phyloP scores from a whole-genome alignment of 2,329 filamentous ascomycete species.

The Penicillium decumbens region DNA sequence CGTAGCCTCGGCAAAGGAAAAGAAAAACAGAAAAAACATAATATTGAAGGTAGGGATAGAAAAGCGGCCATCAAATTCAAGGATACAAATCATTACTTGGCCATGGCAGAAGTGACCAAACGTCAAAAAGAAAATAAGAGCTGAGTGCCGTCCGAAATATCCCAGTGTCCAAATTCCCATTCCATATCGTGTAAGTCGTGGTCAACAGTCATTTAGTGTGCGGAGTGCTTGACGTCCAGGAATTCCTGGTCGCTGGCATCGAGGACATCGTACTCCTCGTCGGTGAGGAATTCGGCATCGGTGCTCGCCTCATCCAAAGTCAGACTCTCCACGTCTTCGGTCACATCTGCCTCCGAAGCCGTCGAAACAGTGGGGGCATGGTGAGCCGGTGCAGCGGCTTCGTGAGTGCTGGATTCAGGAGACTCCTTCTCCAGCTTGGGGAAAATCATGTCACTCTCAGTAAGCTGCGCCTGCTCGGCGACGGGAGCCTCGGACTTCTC shows the following conservation, averaged over 20 bases:
- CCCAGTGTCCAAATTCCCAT: slow-evolving; percentile 19
- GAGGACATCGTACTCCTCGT: slow-evolving; percentile 96
- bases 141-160: background rate
- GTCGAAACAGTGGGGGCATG: slow-evolving; percentile 38
- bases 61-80: slow-evolving; percentile 8
- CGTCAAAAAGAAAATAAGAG: slow-evolving; percentile 2
- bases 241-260: slow-evolving; percentile 91
- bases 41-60: background rate
- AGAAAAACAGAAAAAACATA: slow-evolving; percentile 1
- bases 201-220: slow-evolving; percentile 9
- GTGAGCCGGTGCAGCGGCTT: slow-evolving; percentile 40
- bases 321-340: slow-evolving; percentile 56
- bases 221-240: slow-evolving; percentile 44
- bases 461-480: slow-evolving; percentile 35
- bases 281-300: slow-evolving; percentile 80
- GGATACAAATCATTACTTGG: slow-evolving; percentile 14
- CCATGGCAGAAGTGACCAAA: slow-evolving; percentile 18
- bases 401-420: slow-evolving; percentile 71
- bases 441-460: slow-evolving; percentile 81
- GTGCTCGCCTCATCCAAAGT: slow-evolving; percentile 46
- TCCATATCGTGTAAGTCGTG: slow-evolving; percentile 12
- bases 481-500: slow-evolving; percentile 32
- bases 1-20: background rate
- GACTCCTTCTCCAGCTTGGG: slow-evolving; percentile 94
- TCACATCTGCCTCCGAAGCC: slow-evolving; percentile 47